Conservation (phyloP, 257 asterid genomes). For the Echium plantagineum region DNA sequence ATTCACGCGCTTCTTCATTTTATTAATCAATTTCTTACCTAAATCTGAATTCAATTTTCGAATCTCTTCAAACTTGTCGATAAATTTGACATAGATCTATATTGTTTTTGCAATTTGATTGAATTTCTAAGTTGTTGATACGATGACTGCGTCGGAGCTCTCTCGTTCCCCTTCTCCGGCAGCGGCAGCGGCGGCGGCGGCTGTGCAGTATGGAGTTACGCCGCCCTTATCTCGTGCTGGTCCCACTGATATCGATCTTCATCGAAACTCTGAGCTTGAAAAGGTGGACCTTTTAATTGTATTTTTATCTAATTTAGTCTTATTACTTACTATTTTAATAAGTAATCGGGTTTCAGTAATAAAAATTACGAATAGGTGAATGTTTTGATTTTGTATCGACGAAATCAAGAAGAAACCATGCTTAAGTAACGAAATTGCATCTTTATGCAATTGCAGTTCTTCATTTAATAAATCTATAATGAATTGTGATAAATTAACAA, state of each 20-base stretch:
- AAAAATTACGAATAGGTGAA: too few species aligned
- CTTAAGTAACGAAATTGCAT: too few species aligned
- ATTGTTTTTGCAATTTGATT: too few species aligned
- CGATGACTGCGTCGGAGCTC: not conserved
- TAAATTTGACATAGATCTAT: too few species aligned
- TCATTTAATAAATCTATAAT: too few species aligned
- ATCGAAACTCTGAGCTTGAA: constrained; percentile 13
- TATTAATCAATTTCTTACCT: too few species aligned
- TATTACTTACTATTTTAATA: not conserved
- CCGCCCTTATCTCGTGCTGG: constrained; percentile 18
- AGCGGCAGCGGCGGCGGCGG: constrained; percentile 4
- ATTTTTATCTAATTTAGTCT: not conserved
- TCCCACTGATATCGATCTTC: constrained; percentile 18
- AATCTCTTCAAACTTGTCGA: too few species aligned
- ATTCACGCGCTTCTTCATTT: too few species aligned
- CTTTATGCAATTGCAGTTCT: too few species aligned
- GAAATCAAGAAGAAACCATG: not conserved
- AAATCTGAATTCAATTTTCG: too few species aligned
- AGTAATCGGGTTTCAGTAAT: not conserved
- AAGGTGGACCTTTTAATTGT: constrained; percentile 6
- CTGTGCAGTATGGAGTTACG: constrained; percentile 14
- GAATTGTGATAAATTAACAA: too few species aligned
- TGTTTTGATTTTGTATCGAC: not conserved
- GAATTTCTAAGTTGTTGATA: too few species aligned
- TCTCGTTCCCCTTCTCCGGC: not conserved